Evolutionary conservation across 768 basidiomycete species (phyloP), one percentile per base, ranked within the genome.

Genomic region (Pleurotus ostreatus): DNA sequence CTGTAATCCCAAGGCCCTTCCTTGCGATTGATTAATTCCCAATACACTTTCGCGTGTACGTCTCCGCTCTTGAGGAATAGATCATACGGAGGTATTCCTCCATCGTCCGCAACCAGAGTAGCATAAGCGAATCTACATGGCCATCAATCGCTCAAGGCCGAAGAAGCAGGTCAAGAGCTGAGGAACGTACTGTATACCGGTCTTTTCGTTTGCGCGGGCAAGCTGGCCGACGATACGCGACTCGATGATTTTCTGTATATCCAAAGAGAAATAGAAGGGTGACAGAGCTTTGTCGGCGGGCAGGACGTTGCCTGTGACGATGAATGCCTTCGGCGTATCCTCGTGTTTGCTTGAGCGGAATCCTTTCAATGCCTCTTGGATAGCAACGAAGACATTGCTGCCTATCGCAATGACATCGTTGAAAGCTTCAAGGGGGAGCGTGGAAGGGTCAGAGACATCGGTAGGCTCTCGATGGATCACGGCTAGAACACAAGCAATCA

Each of bases 241-340:
- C n/a, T 59, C 55, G 1, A 63, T 26, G 18, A 57, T 49, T 41
- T 72, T 71, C 44, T 70, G 65, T 1, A 63, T 30, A 9, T 63
- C 68, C 26, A 67, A 47, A 4, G 61, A 60, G 30, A 60, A 59
- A 20, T 45, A 66, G 8, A 38, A 16, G 1, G 58, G 39, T 3
- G 57, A 41, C 1, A 55, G 51, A 38, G 48, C 55, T 4, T 60
- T 54, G 9, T 54, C 25, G 47, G 66, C 66, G 6, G 70, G 68
- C 15, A 71, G 62, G 12, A 66, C 26, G 46, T 70, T 70, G 9
- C 68, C 68, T 0, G 68, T 71, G 6, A 62, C 63, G 56, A 71
- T 70, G 65, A 71, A 71, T 0, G 64, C 62, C 52, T 70, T 70
- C 0, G 66, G 63, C 11, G 63, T 55, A 8, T 61, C 57, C 20